Evolutionary conservation across 805 yeast genomes (phyloP), one percentile per base, ranked within the genome.

Genomic region (Candida vaughaniae): DNA sequence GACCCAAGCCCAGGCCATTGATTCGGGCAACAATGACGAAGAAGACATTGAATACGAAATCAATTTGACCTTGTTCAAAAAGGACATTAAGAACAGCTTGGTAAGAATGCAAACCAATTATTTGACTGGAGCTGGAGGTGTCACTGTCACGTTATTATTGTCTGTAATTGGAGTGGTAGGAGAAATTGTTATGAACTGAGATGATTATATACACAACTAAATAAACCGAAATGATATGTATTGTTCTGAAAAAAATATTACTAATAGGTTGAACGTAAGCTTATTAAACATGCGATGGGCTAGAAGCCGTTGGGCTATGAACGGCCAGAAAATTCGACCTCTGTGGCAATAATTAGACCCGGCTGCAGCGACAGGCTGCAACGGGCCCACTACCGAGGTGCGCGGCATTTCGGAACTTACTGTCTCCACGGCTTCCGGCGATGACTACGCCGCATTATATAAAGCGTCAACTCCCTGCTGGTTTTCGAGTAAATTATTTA

Each of bases 121-220:
- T 52, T 38, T 55, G 19, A 47, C 64, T 17, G 72, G 76, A 3
- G 59, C 72, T 6, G 58, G 56, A 11, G 48, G 78, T 22, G 53
- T 75, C 12, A 72, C 73, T 6, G 42, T 61, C 9, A 73, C 79
- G 0, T 72, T 78, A 36, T 52, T 69, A 4, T 55, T 80, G 35
- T 69, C 81, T 16, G 49, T 69, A 8, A 53, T 80, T 43, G 87
- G 87, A 10, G 66, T 77, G 36, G 51, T 75, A 38, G 87, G 87
- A 9, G 87, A 80, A 29, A 49, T 41, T 17, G 16, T 38, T 14
- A 22, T 31, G 27, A n/a, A n/a, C n/a, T n/a, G n/a, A n/a, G n/a
- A n/a, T n/a, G n/a, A n/a, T n/a, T n/a, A n/a, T n/a, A n/a, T n/a
- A n/a, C n/a, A n/a, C n/a, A n/a, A n/a, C n/a, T n/a, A n/a, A n/a